Conservation (phyloP, 176 grass and related monocot genomes). For the Triticum urartu region DNA sequence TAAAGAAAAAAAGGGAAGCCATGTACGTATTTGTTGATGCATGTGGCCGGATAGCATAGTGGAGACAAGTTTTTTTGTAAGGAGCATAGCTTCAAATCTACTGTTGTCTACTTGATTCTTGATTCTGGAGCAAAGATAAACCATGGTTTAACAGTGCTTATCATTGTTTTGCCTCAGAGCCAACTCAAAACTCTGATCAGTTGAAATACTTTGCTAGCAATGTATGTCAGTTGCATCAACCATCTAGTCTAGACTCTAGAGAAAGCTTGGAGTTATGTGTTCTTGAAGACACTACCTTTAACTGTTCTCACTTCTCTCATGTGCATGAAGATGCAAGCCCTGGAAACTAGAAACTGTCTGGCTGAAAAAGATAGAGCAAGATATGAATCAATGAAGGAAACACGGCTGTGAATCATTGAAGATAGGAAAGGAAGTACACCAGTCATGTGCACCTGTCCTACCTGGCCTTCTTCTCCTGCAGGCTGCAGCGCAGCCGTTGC, state of each 20-base stretch:
- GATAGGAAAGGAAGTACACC: not conserved
- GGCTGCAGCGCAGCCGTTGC: not conserved
- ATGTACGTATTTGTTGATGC: too few relatives aligned
- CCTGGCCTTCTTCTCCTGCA: not conserved
- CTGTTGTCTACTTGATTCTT: not conserved
- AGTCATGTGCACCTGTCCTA: not conserved
- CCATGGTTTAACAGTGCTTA: not conserved
- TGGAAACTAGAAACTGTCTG: not conserved
- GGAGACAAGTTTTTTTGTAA: too few relatives aligned
- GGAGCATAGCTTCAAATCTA: too few relatives aligned
- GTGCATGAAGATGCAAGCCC: not conserved
- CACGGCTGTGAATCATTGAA: not conserved
- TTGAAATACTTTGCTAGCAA: not conserved
- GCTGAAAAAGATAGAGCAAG: not conserved
- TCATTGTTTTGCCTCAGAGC: not conserved
- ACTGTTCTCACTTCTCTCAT: not conserved
- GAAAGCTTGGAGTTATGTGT: not conserved
- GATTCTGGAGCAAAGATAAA: not conserved
- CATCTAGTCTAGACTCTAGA: not conserved
- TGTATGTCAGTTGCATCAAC: too few relatives aligned
- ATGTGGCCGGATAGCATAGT: too few relatives aligned
- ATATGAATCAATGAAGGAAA: conserved; percentile 3
- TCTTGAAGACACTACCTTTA: not conserved
- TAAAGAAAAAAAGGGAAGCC: too few relatives aligned
- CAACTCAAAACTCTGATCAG: not conserved